A percentile compares a stretch with the other conserved stretches of the same genome.
Conservation (phyloP, 768 basidiomycete species). For the Candolleomyces efflorescens region DNA sequence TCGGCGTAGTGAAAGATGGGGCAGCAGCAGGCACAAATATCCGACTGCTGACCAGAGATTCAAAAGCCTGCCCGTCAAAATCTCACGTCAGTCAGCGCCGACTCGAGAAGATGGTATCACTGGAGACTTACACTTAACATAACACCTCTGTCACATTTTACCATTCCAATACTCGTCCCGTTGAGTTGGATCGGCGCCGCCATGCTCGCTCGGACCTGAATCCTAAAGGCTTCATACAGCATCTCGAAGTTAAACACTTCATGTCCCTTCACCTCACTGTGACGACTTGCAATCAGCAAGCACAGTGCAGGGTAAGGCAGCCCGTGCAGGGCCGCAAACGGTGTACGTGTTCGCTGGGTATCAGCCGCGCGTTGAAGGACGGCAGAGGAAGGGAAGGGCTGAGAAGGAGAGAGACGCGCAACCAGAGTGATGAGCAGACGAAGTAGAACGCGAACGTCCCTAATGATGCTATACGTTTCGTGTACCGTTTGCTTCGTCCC, state of each 20-base stretch:
- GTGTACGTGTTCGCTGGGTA: constrained; percentile 53
- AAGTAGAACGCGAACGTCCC: constrained; percentile 54
- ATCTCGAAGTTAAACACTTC: constrained; percentile 87
- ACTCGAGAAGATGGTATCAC: neutral
- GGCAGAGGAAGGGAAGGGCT: constrained; percentile 50
- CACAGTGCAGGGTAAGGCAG: constrained; percentile 78
- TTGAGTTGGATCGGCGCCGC: constrained; percentile 73
- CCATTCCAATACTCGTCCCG: constrained; percentile 74
- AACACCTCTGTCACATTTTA: constrained; percentile 58
- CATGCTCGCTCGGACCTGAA: constrained; percentile 66
- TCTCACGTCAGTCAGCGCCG: neutral
- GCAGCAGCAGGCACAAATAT: constrained; percentile 54
- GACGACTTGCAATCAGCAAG: constrained; percentile 80
- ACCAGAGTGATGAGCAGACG: neutral
- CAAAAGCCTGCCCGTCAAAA: constrained; percentile 59
- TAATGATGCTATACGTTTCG: constrained; percentile 58
- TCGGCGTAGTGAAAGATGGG: constrained; percentile 45
- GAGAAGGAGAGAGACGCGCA: constrained; percentile 7
- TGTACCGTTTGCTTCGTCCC: constrained; percentile 41
- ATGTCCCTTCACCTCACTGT: constrained; percentile 73
- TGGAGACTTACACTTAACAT: constrained; percentile 55
- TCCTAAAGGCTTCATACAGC: constrained; percentile 74
- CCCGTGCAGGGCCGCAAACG: constrained; percentile 46
- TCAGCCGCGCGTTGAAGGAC: constrained; percentile 39
- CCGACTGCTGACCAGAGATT: constrained; percentile 51